These are phyloP conservation scores for Neurospora sp. DNA, from an alignment of 495 filamentous ascomycete genomes.

Conservation along the genomic window DNA sequence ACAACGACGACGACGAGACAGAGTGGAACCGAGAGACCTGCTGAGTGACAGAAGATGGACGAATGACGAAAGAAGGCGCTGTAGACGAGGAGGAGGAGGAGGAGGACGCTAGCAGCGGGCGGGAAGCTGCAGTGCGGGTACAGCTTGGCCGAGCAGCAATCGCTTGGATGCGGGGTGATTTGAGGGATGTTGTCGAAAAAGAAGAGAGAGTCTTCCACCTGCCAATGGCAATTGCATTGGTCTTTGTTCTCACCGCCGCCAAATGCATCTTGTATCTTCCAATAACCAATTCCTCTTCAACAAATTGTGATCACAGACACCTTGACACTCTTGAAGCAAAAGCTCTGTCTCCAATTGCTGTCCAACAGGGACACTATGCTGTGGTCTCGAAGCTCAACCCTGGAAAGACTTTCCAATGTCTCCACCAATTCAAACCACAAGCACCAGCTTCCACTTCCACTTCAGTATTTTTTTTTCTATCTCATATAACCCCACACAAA, in stretches of 20 bases:
- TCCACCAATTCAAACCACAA: neutral
- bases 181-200: neutral
- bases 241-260: neutral
- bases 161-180: neutral
- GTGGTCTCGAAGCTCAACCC: neutral
- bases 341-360: neutral
- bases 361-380: neutral
- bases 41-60: neutral
- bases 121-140: neutral
- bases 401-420: neutral
- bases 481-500: neutral
- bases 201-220: neutral
- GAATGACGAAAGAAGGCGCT: slow-evolving; percentile 4
- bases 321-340: neutral
- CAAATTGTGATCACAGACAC: neutral
- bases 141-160: neutral
- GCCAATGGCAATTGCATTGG: neutral
- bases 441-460: neutral
- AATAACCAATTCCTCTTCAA: neutral
- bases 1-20: neutral
- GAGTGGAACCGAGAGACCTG: neutral
- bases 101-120: slow-evolving; percentile 1
- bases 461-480: neutral
- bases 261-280: neutral
- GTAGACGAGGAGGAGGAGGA: neutral